phyloP scores from a whole-genome alignment of 2,329 filamentous ascomycete species.

The Pyricularia pennisetigena region DNA sequence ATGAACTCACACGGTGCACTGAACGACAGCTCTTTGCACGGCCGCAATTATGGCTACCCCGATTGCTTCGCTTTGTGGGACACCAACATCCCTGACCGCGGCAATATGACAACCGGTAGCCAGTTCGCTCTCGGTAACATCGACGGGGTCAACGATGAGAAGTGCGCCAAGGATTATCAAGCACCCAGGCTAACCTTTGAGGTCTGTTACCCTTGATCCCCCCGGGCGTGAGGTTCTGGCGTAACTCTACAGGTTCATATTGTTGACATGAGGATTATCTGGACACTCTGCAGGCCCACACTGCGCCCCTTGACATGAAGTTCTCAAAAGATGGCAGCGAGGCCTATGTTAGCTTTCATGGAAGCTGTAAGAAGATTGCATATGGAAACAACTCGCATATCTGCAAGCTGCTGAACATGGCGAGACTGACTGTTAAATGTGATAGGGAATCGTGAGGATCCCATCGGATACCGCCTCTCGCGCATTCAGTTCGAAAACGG shows the following conservation, averaged over 20 bases:
- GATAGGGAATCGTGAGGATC: conserved; percentile 24
- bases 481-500: conserved; percentile 30
- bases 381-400: conserved; percentile 3
- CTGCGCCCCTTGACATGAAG: conserved; percentile 61
- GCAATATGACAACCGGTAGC: conserved; percentile 31
- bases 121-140: conserved; percentile 34
- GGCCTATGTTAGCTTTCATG: conserved; percentile 63
- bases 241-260: background rate
- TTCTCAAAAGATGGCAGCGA: conserved; percentile 48
- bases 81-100: conserved; percentile 32
- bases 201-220: conserved; percentile 1
- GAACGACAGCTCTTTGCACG: conserved; percentile 18
- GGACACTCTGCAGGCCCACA: conserved; percentile 47
- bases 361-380: conserved; percentile 44
- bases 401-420: background rate
- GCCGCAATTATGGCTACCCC: conserved; percentile 60
- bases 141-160: conserved; percentile 28
- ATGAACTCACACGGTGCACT: conserved; percentile 62
- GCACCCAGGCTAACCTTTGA: conserved; percentile 46
- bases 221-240: background rate
- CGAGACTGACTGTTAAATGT: background rate
- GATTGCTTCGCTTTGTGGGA: conserved; percentile 59
- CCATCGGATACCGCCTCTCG: conserved; percentile 36
- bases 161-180: conserved; percentile 31
- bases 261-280: background rate